Base-by-base conservation (phyloP, 345 rosid species). In the Arabidopsis arenosa region DNA sequence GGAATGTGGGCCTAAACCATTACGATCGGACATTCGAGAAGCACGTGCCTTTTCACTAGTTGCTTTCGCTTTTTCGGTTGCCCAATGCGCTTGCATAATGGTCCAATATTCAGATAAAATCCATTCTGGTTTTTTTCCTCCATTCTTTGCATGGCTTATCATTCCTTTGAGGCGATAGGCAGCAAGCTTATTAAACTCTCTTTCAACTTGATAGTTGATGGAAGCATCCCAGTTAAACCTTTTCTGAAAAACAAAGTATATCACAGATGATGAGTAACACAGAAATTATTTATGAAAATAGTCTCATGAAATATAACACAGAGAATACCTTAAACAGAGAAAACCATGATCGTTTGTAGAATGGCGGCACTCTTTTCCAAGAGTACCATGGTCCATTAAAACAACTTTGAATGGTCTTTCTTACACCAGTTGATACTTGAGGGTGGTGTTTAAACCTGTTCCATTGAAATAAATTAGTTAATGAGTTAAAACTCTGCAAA, bases 31-130 rank as follows among this genome's bases (percentile, higher is more conserved):
- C 8, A 49, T 1, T 2, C 59, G 59, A 9, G 59, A 49, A 35
- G 71, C 6, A 33, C 18, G 63, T 40, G 73, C 40, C 43, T 55
- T 68, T 10, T 40, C 28, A 28, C 63, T 69, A 4, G 2, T 69
- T 1, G 2, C 0, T 43, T 55, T 55, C 1, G 53, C 51, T 28
- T 40, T 55, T 9, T 28, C 2, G 14, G 48, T 51, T 5, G 4
- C 28, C 71, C 72, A 51, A 18, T 51, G 37, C 1, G 6, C 21
- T 37, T 33, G 2, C 61, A 67, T 67, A 3, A 7, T 9, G 23
- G 0, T 37, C 61, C 72, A 67, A 8, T 36, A 2, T 0, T 13
- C 1, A 4, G 4, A 1, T 5, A 52, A 4, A 37, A 67, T 67
- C 59, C 61, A 67, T 0, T 68, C 52, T 7, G 37, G 60, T 39